A percentile compares a stretch with the other conserved stretches of the same genome.
phyloP scores from a whole-genome alignment of 2,329 filamentous ascomycete species.

The Mollisia scopiformis region DNA sequence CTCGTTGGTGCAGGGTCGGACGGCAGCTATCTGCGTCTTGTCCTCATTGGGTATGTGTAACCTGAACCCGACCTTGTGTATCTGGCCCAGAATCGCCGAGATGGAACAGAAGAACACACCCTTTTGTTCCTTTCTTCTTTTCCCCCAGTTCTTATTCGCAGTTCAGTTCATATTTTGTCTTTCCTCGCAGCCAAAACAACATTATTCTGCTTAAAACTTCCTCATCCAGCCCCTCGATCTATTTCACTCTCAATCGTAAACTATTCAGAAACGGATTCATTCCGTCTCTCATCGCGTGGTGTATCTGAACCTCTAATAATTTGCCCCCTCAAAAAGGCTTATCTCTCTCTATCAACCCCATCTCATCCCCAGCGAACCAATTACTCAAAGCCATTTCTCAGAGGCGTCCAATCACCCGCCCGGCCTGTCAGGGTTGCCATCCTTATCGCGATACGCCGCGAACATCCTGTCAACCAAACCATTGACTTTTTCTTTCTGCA shows the following conservation, averaged over 20 bases:
- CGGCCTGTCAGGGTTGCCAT: background rate
- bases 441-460: slow-evolving; percentile 3
- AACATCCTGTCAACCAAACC: background rate
- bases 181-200: background rate
- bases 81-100: slow-evolving; percentile 1
- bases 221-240: background rate
- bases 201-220: background rate
- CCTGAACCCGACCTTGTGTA: slow-evolving; percentile 20
- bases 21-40: slow-evolving; percentile 21
- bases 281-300: background rate
- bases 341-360: slow-evolving; percentile 10
- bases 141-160: background rate
- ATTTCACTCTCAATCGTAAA: background rate
- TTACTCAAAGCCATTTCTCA: slow-evolving; percentile 4
- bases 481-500: background rate
- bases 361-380: background rate
- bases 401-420: background rate
- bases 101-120: background rate
- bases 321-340: background rate
- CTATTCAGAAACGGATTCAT: background rate
- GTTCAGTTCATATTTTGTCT: background rate
- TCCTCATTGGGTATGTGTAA: slow-evolving; percentile 22
- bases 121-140: background rate
- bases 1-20: slow-evolving; percentile 9
- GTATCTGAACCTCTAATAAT: background rate